Conservation (phyloP, 805 yeast genomes). For the Scheffersomyces coipomensis region DNA sequence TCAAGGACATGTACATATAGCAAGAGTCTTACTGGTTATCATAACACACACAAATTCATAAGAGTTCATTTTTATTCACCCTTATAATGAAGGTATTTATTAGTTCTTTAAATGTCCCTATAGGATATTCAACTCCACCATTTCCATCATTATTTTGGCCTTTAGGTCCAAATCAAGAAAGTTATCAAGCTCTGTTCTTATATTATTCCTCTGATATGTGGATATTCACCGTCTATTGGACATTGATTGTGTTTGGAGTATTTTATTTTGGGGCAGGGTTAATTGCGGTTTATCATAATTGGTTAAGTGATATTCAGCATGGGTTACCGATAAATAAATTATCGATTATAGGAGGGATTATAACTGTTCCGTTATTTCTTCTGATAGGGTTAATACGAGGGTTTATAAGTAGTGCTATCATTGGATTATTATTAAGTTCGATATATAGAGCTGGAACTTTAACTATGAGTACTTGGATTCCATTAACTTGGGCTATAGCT, state of each 20-base stretch:
- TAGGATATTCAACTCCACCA: slow-evolving; percentile 74
- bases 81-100: slow-evolving; percentile 22
- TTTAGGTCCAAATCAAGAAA: slow-evolving; percentile 32
- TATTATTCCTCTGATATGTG: slow-evolving; percentile 75
- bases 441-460: slow-evolving; percentile 78
- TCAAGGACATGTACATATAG: no score
- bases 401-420: slow-evolving; percentile 66
- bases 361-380: slow-evolving; percentile 48
- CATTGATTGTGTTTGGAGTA: slow-evolving; percentile 61
- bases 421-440: slow-evolving; percentile 73
- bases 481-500: slow-evolving; percentile 75
- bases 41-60: no score
- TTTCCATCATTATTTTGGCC: slow-evolving; percentile 88
- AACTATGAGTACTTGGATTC: slow-evolving; percentile 94
- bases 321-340: slow-evolving; percentile 5
- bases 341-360: slow-evolving; percentile 3
- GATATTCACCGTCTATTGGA: slow-evolving; percentile 82
- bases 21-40: no score
- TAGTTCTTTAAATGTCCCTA: slow-evolving; percentile 58
- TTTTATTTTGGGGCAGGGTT: slow-evolving; percentile 66
- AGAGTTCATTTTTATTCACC: no score
- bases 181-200: slow-evolving; percentile 52
- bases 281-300: slow-evolving; percentile 43
- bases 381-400: slow-evolving; percentile 63
- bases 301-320: slow-evolving; percentile 19